Evolutionary conservation across 306 rosid genomes (phyloP).

Genomic region (Spatholobus suberectus): DNA sequence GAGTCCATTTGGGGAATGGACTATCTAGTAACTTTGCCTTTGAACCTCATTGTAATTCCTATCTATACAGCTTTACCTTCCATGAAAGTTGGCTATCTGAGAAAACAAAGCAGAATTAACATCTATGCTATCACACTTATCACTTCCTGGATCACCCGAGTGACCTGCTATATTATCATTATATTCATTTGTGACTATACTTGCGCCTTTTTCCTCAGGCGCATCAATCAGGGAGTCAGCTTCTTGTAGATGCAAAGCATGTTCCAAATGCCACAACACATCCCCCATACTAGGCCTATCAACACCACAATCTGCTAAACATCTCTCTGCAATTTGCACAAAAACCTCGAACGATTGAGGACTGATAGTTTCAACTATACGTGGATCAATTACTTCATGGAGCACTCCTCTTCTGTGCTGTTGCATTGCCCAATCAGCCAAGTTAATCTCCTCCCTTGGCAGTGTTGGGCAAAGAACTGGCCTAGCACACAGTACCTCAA

Average conservation of each 20-base stretch:
- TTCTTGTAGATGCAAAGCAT: conserved; percentile 70
- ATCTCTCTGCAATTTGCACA: conserved; percentile 66
- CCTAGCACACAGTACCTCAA: conserved; percentile 77
- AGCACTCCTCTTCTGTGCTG: conserved; percentile 55
- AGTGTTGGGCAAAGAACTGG: conserved; percentile 56
- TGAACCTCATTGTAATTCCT: background rate
- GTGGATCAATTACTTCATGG: conserved; percentile 58
- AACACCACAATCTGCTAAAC: conserved; percentile 66
- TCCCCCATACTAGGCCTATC: conserved; percentile 88
- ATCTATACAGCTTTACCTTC: conserved; percentile 43
- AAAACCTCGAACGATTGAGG: conserved; percentile 57
- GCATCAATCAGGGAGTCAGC: conserved; percentile 43
- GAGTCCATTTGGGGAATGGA: too few relatives aligned
- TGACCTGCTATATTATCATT: conserved; percentile 21
- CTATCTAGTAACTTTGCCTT: background rate
- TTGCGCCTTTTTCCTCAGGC: conserved; percentile 37
- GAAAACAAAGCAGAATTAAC: conserved; percentile 52
- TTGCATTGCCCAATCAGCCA: conserved; percentile 79
- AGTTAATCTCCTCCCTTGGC: conserved; percentile 67
- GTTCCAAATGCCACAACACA: conserved; percentile 89
- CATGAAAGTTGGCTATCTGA: conserved; percentile 47
- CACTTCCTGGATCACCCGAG: conserved; percentile 22
- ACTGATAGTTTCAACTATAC: conserved; percentile 41
- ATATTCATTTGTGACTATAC: background rate
- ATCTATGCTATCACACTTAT: conserved; percentile 34